Conservation (phyloP, 257 asterid genomes). For the Solanum acaule region DNA sequence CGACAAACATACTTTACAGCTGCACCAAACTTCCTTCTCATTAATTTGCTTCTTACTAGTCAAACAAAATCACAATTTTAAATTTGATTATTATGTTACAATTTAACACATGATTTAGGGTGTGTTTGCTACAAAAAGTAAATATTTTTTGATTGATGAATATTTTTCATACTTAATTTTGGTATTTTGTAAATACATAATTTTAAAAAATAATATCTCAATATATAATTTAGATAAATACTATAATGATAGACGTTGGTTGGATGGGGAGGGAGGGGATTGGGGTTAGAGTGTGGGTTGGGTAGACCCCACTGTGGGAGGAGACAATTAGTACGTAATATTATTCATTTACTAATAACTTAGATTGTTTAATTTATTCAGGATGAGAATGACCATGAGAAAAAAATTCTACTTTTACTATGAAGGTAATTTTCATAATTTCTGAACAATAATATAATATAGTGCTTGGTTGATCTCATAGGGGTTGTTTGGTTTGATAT, state of each 20-base stretch:
- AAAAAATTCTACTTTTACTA: background rate
- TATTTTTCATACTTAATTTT: background rate
- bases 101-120: background rate
- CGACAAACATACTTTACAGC: background rate
- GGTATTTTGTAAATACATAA: background rate
- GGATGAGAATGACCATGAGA: background rate
- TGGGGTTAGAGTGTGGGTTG: background rate
- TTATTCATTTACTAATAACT: background rate
- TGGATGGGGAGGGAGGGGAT: background rate
- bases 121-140: background rate
- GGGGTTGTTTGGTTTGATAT: background rate
- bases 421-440: too few relatives aligned
- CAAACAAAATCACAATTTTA: background rate
- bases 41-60: background rate
- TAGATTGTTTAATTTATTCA: background rate
- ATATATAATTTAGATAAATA: too few relatives aligned
- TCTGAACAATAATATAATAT: too few relatives aligned
- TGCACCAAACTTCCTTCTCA: background rate
- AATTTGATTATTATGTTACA: background rate
- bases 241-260: background rate
- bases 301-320: background rate
- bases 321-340: background rate
- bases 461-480: background rate
- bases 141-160: background rate
- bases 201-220: too few relatives aligned